Conservation (phyloP, 345 rosid genomes). For the Diplotaxis tenuifolia region DNA sequence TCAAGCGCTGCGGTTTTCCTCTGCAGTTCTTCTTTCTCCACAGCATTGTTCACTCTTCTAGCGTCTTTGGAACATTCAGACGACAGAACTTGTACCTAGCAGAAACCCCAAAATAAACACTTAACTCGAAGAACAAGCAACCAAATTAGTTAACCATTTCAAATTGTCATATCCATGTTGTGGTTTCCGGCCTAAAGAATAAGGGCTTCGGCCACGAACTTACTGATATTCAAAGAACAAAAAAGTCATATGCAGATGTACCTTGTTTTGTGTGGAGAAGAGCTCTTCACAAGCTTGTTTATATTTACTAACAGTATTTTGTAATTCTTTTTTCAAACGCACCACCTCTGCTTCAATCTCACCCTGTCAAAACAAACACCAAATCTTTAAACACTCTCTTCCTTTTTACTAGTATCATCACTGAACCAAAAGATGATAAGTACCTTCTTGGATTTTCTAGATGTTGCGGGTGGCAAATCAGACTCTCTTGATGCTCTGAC, state of each 20-base stretch:
- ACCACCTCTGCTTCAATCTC: constrained; percentile 59
- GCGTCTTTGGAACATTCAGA: constrained; percentile 59
- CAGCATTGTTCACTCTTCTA: constrained; percentile 53
- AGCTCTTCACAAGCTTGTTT: constrained; percentile 71
- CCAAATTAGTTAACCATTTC: neutral
- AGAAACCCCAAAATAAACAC: neutral
- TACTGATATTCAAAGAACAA: too few species aligned
- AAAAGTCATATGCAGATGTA: constrained; percentile 29
- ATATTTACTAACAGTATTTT: constrained; percentile 53
- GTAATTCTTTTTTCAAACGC: constrained; percentile 61
- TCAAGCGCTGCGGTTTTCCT: constrained; percentile 59
- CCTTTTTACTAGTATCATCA: neutral
- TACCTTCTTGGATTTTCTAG: constrained; percentile 25
- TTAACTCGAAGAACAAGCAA: constrained; percentile 18
- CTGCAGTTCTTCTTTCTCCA: constrained; percentile 59
- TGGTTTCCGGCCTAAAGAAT: too few species aligned
- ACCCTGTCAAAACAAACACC: constrained; percentile 39
- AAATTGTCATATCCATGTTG: neutral
- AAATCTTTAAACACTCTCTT: neutral
- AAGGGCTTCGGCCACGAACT: too few species aligned
- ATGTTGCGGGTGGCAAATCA: neutral
- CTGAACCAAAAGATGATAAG: neutral
- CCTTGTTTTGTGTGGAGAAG: constrained; percentile 66
- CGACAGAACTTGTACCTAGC: constrained; percentile 59
- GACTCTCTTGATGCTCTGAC: neutral